Base-by-base conservation (phyloP, 2,329 filamentous ascomycete species). In the Cladophialophora bantiana region DNA sequence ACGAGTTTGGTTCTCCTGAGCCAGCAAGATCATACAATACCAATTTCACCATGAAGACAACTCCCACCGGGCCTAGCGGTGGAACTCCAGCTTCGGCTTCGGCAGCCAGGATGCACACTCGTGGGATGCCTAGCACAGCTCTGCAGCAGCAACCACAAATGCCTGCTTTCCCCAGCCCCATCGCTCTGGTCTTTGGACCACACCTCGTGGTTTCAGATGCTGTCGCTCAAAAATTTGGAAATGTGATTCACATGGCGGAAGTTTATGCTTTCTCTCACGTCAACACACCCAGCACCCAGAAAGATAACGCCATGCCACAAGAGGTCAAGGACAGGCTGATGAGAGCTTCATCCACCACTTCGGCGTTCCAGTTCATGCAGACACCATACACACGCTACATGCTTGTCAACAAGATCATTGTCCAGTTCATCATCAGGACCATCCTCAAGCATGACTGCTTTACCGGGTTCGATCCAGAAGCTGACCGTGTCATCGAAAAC, bases 261-360 rank as follows among this genome's bases (percentile, higher is more conserved):
- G 50, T 12, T 34, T 72, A 66, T 54, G 63, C 63, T 2, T 66
- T 56, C 52, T 15, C 56, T 10, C 67, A 71, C 38, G 68, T 69
- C 69, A 72, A 72, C 57, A 36, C 64, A n/a, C 67, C 68, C 26
- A 72, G 69, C 63, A 70, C 67, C 1, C 52, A 62, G n/a, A 63
- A 61, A 55, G 70, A 72, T 59, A 66, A 64, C 7, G 40, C 26
- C 4, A 53, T 70, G 63, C 67, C 65, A n/a, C 57, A 65, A 38
- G 48, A 53, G 15, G 31, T 72, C 55, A 72, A 72, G 55, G 56
- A 70, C n/a, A 36, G 57, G 10, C 57, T 72, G 10, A 55, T 72
- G 36, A 64, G 62, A 34, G 63, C 66, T 20, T 67, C 69, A 32
- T 59, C 70, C 35, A 59, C 42, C 13, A 66, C 54, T 5, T 66